Conservation (phyloP, 2,329 filamentous ascomycete genomes). For the Clarireedia paspali region DNA sequence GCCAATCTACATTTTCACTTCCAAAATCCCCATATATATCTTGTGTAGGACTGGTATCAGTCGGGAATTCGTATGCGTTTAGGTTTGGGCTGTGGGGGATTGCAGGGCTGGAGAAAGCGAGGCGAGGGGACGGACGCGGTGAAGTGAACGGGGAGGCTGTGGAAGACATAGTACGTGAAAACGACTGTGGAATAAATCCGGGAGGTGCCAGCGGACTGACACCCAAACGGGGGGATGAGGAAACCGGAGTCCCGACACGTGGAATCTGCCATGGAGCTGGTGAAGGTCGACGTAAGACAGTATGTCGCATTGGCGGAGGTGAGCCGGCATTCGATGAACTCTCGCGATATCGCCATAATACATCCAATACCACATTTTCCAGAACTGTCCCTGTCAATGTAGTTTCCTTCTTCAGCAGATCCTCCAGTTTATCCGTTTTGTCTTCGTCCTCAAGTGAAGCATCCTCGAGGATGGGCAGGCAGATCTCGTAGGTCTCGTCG, state of each 20-base stretch:
- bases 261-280: conserved; percentile 86
- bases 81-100: conserved; percentile 92
- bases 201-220: conserved; percentile 80
- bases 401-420: conserved; percentile 73
- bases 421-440: conserved; percentile 86
- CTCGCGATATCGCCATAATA: conserved; percentile 78
- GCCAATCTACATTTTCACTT: conserved; percentile 93
- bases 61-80: conserved; percentile 90
- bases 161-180: conserved; percentile 69
- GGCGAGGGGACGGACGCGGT: conserved; percentile 82
- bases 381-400: conserved; percentile 66
- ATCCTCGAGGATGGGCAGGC: conserved; percentile 81
- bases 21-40: conserved; percentile 89
- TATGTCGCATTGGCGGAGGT: conserved; percentile 79
- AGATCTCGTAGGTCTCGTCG: conserved; percentile 87
- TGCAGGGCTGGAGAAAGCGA: conserved; percentile 79
- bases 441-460: conserved; percentile 82
- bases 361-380: conserved; percentile 85
- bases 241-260: conserved; percentile 63
- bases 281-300: conserved; percentile 81
- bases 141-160: conserved; percentile 88
- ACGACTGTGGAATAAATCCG: conserved; percentile 71
- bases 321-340: conserved; percentile 58
- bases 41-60: conserved; percentile 68
- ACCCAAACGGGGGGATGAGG: conserved; percentile 72